A percentile compares a stretch with the other conserved stretches of the same genome.
Conservation (phyloP, 108 stramenopile genomes). For the Pseudonitzschia multiseries region DNA sequence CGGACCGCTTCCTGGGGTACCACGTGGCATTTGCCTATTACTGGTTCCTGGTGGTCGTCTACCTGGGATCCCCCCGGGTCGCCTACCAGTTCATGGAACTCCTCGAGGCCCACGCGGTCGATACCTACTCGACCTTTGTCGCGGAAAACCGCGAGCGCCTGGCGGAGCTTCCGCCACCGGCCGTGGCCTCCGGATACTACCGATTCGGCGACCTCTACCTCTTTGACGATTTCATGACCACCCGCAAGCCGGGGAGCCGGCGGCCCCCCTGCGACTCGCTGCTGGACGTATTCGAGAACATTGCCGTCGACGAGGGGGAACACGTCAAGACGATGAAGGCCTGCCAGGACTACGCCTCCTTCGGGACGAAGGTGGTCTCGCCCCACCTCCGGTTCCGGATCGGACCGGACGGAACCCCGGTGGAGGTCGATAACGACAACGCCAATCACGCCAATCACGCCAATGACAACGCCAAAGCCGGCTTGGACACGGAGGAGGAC, state of each 20-base stretch:
- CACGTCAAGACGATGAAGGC: constrained; percentile 60
- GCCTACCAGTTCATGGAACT: constrained; percentile 84
- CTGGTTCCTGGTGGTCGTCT: constrained; percentile 78
- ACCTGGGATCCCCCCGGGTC: constrained; percentile 58
- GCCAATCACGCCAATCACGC: too few species aligned
- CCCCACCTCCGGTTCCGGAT: not conserved
- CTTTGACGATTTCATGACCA: constrained; percentile 68
- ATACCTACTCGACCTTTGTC: constrained; percentile 79
- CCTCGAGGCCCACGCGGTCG: constrained; percentile 85
- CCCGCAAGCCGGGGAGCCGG: not conserved
- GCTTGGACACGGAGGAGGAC: not conserved
- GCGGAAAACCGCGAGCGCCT: constrained; percentile 56
- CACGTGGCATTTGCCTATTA: constrained; percentile 92
- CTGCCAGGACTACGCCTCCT: constrained; percentile 28
- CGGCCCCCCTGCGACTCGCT: constrained; percentile 71
- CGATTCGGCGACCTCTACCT: constrained; percentile 71
- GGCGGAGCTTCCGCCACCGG: constrained; percentile 56
- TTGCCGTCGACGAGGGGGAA: constrained; percentile 83
- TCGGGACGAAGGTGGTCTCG: constrained; percentile 9
- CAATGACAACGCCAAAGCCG: constrained; percentile 28
- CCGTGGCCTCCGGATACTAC: constrained; percentile 74
- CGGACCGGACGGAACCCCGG: not conserved
- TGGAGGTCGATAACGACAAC: constrained; percentile 21
- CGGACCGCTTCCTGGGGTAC: constrained; percentile 86
- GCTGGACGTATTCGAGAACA: constrained; percentile 80